phyloP scores from a whole-genome alignment of 2,329 filamentous ascomycete species.

The Penicillium brevicompactum region DNA sequence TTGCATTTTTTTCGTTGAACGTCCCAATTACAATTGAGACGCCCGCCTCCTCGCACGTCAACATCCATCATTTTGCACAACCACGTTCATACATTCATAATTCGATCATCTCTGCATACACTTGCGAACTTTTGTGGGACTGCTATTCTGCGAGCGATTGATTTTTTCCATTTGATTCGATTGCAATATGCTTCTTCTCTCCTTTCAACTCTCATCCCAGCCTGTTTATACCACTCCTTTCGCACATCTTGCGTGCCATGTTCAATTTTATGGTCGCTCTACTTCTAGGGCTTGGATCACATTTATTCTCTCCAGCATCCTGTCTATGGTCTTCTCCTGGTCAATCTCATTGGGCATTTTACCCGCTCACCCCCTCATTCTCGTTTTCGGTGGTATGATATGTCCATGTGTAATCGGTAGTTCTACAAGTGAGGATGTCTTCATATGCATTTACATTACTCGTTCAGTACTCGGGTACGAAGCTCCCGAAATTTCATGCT shows the following conservation, averaged over 20 bases:
- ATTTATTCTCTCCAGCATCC: not conserved
- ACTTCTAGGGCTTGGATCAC: not conserved
- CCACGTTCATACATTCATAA: constrained; percentile 7
- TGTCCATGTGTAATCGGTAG: too few relatives aligned
- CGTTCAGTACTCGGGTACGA: too few relatives aligned
- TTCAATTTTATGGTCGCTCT: not conserved
- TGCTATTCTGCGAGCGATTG: constrained; percentile 1
- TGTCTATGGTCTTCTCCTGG: not conserved
- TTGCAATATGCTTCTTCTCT: not conserved
- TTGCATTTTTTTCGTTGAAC: not conserved
- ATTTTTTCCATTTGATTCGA: not conserved
- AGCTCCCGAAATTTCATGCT: too few relatives aligned
- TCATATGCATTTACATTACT: too few relatives aligned
- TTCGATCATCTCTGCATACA: constrained; percentile 1
- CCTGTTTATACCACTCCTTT: not conserved
- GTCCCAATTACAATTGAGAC: not conserved
- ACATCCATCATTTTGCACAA: not conserved
- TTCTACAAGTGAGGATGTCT: too few relatives aligned
- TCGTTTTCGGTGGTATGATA: too few relatives aligned
- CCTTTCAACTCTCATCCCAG: not conserved
- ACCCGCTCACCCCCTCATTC: too few relatives aligned
- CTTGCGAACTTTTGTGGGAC: not conserved
- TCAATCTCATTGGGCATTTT: too few relatives aligned
- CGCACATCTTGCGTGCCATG: not conserved
- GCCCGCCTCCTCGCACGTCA: not conserved